These are phyloP conservation scores for Prunus dulcis DNA, from an alignment of 306 rosid genomes.

Conservation along the genomic window DNA sequence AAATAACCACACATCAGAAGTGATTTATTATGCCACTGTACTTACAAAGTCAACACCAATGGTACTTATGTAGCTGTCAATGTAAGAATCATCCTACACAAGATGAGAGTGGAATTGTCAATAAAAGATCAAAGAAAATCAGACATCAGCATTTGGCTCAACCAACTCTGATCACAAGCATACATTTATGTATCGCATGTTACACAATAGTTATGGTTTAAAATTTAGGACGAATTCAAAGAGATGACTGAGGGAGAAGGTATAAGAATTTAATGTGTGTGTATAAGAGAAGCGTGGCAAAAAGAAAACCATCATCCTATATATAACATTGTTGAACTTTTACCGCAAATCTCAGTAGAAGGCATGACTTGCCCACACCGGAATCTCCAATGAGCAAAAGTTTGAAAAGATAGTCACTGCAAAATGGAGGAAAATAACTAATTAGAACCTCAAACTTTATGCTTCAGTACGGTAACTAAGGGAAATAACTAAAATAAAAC, in stretches of 20 bases:
- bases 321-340: background rate
- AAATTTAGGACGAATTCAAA: background rate
- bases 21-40: constrained; percentile 1
- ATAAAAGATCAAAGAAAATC: background rate
- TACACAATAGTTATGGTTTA: background rate
- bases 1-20: constrained; percentile 11
- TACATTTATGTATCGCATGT: background rate
- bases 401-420: constrained; percentile 78
- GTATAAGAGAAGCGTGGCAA: background rate
- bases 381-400: constrained; percentile 82
- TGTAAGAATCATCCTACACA: constrained; percentile 74
- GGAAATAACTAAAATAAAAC: background rate
- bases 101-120: constrained; percentile 2
- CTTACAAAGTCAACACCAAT: constrained; percentile 87
- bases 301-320: background rate
- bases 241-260: background rate
- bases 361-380: constrained; percentile 81
- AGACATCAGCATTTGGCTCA: background rate
- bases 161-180: background rate
- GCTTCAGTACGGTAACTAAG: background rate
- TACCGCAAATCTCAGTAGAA: constrained; percentile 84
- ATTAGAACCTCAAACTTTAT: background rate
- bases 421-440: background rate
- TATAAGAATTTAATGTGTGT: background rate
- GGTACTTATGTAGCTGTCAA: constrained; percentile 85